Conservation (phyloP, 495 filamentous ascomycete species). For the Geopyxis carbonaria region DNA sequence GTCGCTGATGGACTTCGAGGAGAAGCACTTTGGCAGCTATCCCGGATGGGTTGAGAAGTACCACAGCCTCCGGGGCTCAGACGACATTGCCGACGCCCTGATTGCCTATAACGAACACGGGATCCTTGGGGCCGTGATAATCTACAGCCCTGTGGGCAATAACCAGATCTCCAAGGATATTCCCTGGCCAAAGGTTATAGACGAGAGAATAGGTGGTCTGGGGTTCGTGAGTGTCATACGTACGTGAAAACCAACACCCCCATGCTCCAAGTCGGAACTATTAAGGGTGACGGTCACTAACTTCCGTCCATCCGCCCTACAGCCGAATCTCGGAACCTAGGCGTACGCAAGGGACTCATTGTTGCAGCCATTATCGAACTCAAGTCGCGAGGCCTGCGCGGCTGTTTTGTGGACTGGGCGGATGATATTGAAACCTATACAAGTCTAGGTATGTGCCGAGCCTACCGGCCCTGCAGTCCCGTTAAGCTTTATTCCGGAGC, state of each 20-base stretch:
- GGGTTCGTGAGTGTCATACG: slow-evolving; percentile 43
- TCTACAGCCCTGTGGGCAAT: slow-evolving; percentile 36
- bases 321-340: slow-evolving; percentile 22
- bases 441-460: slow-evolving; percentile 18
- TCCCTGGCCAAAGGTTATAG: slow-evolving; percentile 41
- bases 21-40: slow-evolving; percentile 26
- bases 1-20: slow-evolving; percentile 38
- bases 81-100: slow-evolving; percentile 25
- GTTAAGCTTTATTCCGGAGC: slow-evolving; percentile 15
- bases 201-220: slow-evolving; percentile 39
- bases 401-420: slow-evolving; percentile 27
- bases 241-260: slow-evolving; percentile 20
- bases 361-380: slow-evolving; percentile 26
- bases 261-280: neutral
- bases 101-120: slow-evolving; percentile 21
- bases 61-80: slow-evolving; percentile 17
- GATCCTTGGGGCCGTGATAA: slow-evolving; percentile 39
- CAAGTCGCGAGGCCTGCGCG: slow-evolving; percentile 26
- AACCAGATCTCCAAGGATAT: slow-evolving; percentile 38
- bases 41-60: slow-evolving; percentile 27
- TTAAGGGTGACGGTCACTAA: neutral
- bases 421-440: slow-evolving; percentile 25
- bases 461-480: no score
- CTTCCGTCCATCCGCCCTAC: neutral
- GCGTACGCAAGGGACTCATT: slow-evolving; percentile 22